These are phyloP conservation scores for Saksenaea vasiformis DNA, from an alignment of 371 early-diverging fungal genomes.

Conservation along the genomic window DNA sequence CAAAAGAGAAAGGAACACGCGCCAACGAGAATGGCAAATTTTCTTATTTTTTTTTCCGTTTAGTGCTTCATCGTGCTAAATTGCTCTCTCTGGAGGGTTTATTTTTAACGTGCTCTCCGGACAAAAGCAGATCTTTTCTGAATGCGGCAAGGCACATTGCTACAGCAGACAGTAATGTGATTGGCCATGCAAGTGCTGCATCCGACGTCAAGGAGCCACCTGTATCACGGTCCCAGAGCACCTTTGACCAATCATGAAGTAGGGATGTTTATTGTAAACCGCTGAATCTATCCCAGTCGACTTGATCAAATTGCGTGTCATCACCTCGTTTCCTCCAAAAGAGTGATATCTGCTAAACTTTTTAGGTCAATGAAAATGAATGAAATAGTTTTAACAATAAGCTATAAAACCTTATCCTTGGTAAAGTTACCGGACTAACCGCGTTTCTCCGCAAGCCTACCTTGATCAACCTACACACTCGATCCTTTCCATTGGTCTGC, in stretches of 20 bases:
- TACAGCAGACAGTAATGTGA: slow-evolving; percentile 1
- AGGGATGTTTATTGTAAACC: background rate
- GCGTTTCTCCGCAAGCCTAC: background rate
- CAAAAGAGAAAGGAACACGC: background rate
- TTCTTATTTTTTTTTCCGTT: slow-evolving; percentile 4
- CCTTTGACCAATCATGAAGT: background rate
- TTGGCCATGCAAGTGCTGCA: background rate
- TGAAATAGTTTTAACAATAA: background rate
- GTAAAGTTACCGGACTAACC: background rate
- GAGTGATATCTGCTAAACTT: background rate
- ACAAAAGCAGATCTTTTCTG: slow-evolving; percentile 7
- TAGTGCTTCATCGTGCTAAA: slow-evolving; percentile 2
- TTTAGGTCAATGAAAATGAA: background rate
- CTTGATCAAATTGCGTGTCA: background rate
- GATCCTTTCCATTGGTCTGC: too few species aligned
- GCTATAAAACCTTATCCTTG: background rate
- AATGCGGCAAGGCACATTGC: slow-evolving; percentile 7
- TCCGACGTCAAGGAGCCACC: slow-evolving; percentile 6
- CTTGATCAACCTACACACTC: background rate
- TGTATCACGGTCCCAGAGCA: slow-evolving; percentile 7
- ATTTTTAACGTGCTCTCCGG: slow-evolving; percentile 7
- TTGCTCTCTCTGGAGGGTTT: slow-evolving; percentile 4
- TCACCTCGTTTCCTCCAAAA: background rate
- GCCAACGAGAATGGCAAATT: background rate
- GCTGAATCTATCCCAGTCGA: background rate